Percentiles rank a stretch among this genome's conserved stretches.
Conservation (phyloP, 2,329 filamentous ascomycete species). For the Phyllosticta citribraziliensis region DNA sequence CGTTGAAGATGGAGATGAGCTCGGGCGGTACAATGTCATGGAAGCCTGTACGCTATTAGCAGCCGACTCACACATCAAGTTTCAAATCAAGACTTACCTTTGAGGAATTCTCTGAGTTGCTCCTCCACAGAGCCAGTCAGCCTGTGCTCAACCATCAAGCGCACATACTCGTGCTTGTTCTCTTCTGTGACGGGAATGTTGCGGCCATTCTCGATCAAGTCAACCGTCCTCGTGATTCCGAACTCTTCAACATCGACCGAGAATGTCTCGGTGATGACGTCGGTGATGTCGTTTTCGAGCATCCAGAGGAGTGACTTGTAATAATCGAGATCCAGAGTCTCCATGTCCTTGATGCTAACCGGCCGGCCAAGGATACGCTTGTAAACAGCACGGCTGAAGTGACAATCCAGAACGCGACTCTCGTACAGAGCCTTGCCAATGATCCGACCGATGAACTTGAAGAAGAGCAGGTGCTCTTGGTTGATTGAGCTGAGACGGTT, state of each 20-base stretch:
- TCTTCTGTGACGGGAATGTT: slow-evolving; percentile 93
- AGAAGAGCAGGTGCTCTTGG: slow-evolving; percentile 91
- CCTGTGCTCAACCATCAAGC: slow-evolving; percentile 87
- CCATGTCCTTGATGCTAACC: slow-evolving; percentile 98
- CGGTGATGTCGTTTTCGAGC: slow-evolving; percentile 95
- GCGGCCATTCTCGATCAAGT: slow-evolving; percentile 77
- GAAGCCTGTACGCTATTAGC: slow-evolving; percentile 52
- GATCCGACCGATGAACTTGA: slow-evolving; percentile 98
- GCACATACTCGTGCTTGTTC: slow-evolving; percentile 97
- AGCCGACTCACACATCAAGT: not conserved
- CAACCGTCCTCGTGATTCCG: slow-evolving; percentile 76
- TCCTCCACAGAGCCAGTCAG: slow-evolving; percentile 86
- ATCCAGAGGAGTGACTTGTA: slow-evolving; percentile 99
- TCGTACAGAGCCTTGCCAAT: slow-evolving; percentile 98
- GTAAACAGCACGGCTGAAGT: slow-evolving; percentile 98
- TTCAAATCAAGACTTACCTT: slow-evolving; percentile 32
- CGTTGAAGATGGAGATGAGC: slow-evolving; percentile 93
- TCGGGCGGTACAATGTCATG: slow-evolving; percentile 96
- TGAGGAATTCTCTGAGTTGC: slow-evolving; percentile 87
- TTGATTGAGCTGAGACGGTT: slow-evolving; percentile 93
- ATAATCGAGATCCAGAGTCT: slow-evolving; percentile 95
- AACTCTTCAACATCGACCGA: slow-evolving; percentile 91
- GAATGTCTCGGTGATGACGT: slow-evolving; percentile 94
- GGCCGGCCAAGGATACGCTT: slow-evolving; percentile 92
- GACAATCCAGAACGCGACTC: slow-evolving; percentile 88